Evolutionary conservation across 352 stramenopile species (phyloP), one percentile per base, ranked within the genome.

Genomic region (Phytophthora capsici): DNA sequence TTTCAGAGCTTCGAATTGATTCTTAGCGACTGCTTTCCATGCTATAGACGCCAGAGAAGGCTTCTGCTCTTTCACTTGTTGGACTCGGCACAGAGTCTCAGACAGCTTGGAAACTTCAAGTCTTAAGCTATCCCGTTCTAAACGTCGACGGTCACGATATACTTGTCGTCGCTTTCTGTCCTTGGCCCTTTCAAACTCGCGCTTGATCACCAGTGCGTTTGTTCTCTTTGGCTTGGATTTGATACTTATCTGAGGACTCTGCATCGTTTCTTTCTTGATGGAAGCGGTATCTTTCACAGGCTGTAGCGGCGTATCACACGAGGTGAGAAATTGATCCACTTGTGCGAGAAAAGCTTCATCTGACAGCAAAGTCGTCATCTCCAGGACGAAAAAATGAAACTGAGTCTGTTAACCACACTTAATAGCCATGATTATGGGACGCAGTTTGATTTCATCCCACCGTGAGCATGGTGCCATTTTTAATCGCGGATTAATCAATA

Each of bases 301-400:
- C 17, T 19, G 6, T 6, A 50, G 23, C 6, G 14, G 23, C 23
- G 14, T 13, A 36, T 37, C 32, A n/a, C 49, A 57, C 12, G 36
- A 57, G 3, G 36, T n/a, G 22, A 57, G 49, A 36, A 46, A 37
- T 6, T 10, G 34, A 2, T 46, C 49, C 3, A 44, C 17, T 16
- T 56, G 6, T 12, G n/a, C 48, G 17, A 56, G 32, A 3, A 56
- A 56, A 12, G 13, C 17, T n/a, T 34, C 9, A 56, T 56, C 48
- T 3, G 13, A 34, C 28, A 34, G 9, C 28, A 9, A 56, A 10
- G 48, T 34, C 20, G 32, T 46, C 48, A 56, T 56, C 48, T 37
- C 13, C 17, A 56, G 17, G 32, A 34, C 30, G 20, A 9, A 6
- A 56, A 46, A 46, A 16, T 56, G 12, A 46, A 45, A 56, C 6